A percentile compares a stretch with the other conserved stretches of the same genome.
Evolutionary conservation across 148 eudicot species (phyloP).

Genomic region (Camellia japonica): DNA sequence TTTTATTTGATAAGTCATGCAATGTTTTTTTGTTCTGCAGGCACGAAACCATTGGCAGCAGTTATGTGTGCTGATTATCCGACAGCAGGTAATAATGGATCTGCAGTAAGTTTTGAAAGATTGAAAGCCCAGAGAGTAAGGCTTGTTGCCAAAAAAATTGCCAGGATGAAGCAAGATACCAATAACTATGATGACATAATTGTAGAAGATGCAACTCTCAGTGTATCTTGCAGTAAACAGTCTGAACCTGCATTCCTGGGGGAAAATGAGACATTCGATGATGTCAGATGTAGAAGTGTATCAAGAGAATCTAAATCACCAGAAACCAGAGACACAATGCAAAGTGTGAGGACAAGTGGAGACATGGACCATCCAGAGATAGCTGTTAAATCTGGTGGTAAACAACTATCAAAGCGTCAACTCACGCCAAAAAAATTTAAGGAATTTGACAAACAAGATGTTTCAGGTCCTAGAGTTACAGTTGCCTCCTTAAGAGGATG

Average conservation of each 20-base stretch:
- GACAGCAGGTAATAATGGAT: conserved; percentile 19
- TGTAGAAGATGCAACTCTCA: conserved; percentile 19
- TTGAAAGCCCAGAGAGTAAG: conserved; percentile 63
- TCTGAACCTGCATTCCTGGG: conserved; percentile 27
- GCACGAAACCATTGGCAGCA: conserved; percentile 1
- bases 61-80: not conserved
- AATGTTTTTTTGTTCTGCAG: not conserved
- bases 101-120: conserved; percentile 51
- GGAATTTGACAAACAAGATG: conserved; percentile 15
- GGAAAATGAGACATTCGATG: conserved; percentile 17
- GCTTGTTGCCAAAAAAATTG: conserved; percentile 35
- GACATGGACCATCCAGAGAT: not conserved
- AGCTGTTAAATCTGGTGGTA: conserved; percentile 30
- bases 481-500: conserved; percentile 49
- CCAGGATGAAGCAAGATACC: conserved; percentile 30
- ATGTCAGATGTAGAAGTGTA: not conserved
- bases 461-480: conserved; percentile 31
- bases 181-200: conserved; percentile 28
- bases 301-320: conserved; percentile 4
- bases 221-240: conserved; percentile 12
- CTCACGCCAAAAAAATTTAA: conserved; percentile 12
- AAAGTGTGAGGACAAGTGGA: conserved; percentile 15
- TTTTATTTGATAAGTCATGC: not conserved
- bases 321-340: not conserved
- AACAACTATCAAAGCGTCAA: conserved; percentile 23